Evolutionary conservation across 2,329 filamentous ascomycete species (phyloP), one percentile per base, ranked within the genome.

Genomic region (Talaromyces amestolkiae): DNA sequence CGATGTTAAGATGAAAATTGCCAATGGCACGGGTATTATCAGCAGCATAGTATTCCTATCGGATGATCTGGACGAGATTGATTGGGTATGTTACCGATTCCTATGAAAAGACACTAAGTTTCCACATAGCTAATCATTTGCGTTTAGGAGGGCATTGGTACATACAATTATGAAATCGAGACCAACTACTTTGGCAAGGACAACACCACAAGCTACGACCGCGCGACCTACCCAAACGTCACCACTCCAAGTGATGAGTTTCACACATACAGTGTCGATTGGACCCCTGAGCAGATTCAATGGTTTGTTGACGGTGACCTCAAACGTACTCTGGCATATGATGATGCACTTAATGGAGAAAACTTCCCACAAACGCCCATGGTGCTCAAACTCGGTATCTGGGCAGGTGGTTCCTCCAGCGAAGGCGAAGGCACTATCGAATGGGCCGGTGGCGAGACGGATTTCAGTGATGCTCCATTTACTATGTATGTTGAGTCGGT

Each of bases 171-270:
- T 58, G 68, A 74, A 59, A 75, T 80, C 41, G 93, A 98, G 80
- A 91, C 90, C 72, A 98, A 98, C 80, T 99, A 96, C 82, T 99
- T 98, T 72, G 92, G 93, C 77, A 97, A 98, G 81, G 95, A 94
- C 64, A 85, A 92, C 72, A 92, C 91, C 0, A 70, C 75, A 3
- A 86, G 86, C 13, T 96, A 95, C 81, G 92, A 96, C 80, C 90
- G 94, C 65, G 94, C 90, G 67, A 89, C 91, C 65, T 93, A 91
- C 76, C 90, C 93, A 77, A 79, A 86, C 2, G 81, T 89, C 73
- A 71, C 81, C 68, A 79, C 84, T 72, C 94, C 90, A 66, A 77
- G 80, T 67, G 72, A 74, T 37, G 69, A 67, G 49, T 81, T 78
- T 72, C 78, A 81, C 71, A 82, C 79, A 31, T 83, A 83, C 72